Base-by-base conservation (phyloP, 768 basidiomycete genomes). In the Infundibulicybe gibba region DNA sequence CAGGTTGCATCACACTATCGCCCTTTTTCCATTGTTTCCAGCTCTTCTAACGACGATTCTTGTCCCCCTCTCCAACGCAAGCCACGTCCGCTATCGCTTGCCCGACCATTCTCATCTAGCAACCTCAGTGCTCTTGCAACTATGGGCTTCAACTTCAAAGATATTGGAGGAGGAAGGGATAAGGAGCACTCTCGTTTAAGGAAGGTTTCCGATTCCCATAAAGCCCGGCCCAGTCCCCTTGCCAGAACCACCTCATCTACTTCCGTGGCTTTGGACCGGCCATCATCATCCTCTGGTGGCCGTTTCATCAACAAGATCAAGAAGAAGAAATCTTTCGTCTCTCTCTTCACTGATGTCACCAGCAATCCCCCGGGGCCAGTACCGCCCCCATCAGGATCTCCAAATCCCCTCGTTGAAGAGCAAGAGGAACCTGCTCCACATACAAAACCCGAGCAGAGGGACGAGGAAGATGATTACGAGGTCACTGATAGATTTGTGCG, bases 301-400 rank as follows among this genome's bases (percentile, higher is more conserved):
- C 37, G 51, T 35, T 55, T 54, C 32, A 55, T 52, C 44, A 47
- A 53, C 12, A 57, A 52, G 35, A 35, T 69, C 43, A 69, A 62
- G 61, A 68, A 65, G 51, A 72, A 71, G 54, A 61, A 64, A 40
- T 72, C 73, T 11, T 56, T 71, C 41, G 58, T 61, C 13, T 63
- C 71, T 20, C 59, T 72, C 41, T 61, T 68, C 31, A 43, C 52
- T 35, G 42, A 52, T 5, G 34, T 49, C 39, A 50, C 54, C 38
- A 49, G 56, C 35, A 19, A 33, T 12, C n/a, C 41, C 1, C n/a
- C 47, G 6, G 14, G 46, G 25, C 8, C 25, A 25, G 25, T 25
- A 25, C 25, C 25, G 25, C 25, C 25, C 25, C 25, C 25, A 25
- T 25, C 25, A 25, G 8, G 25, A 25, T 25, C 25, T 8, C 3